Evolutionary conservation across 1,284 basidiomycete genomes (phyloP).

Genomic region (Filobasidium uniguttulatum): DNA sequence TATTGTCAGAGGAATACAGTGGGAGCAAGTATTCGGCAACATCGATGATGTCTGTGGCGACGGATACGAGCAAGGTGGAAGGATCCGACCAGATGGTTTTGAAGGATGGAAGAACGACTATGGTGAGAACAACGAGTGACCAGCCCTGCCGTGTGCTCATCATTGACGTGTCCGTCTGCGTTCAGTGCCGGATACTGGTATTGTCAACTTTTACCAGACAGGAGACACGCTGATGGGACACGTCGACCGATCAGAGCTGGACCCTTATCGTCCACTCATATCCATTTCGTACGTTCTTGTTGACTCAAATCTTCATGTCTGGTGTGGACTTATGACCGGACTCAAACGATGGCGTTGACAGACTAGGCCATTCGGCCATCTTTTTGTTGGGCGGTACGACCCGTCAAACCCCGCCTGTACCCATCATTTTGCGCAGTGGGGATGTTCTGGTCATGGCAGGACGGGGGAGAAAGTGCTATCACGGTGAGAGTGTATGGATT

Average conservation of each 20-base stretch:
- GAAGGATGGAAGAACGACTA: constrained; percentile 57
- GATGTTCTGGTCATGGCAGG: constrained; percentile 89
- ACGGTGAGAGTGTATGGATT: constrained; percentile 44
- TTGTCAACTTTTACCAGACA: constrained; percentile 78
- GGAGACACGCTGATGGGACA: constrained; percentile 84
- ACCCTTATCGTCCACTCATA: constrained; percentile 62
- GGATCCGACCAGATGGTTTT: constrained; percentile 45
- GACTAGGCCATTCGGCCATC: constrained; percentile 68
- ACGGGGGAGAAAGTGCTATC: constrained; percentile 63
- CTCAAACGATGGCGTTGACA: constrained; percentile 28
- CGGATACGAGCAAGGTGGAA: not conserved
- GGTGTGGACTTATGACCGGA: constrained; percentile 1
- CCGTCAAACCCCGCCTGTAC: constrained; percentile 57
- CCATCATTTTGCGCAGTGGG: constrained; percentile 70
- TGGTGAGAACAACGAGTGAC: constrained; percentile 43
- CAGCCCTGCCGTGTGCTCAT: too few relatives aligned
- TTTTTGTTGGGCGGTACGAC: constrained; percentile 77
- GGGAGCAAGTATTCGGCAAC: constrained; percentile 48
- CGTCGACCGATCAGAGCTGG: constrained; percentile 74
- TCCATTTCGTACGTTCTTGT: constrained; percentile 59
- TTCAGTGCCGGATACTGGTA: constrained; percentile 76
- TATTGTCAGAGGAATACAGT: constrained; percentile 51
- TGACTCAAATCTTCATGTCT: not conserved
- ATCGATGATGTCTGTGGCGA: not conserved
- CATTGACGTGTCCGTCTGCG: too few relatives aligned